A percentile compares a stretch with the other conserved stretches of the same genome.
phyloP scores from a whole-genome alignment of 83 land plant genomes.

The Larix sibirica region DNA sequence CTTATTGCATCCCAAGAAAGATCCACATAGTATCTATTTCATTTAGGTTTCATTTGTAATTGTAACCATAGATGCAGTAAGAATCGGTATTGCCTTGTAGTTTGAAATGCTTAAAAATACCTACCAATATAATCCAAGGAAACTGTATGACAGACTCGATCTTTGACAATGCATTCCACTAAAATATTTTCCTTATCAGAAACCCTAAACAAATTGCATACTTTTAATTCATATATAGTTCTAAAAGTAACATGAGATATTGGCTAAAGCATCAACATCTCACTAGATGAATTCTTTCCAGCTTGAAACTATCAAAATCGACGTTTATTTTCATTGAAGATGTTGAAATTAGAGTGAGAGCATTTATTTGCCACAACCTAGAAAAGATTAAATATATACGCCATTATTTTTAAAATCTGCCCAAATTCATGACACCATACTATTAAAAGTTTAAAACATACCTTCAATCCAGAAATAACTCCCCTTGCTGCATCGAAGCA shows the following conservation, averaged over 20 bases:
- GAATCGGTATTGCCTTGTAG: background rate
- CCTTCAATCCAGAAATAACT: conserved; percentile 67
- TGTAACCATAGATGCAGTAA: background rate
- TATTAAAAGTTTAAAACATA: conserved; percentile 16
- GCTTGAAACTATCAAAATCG: background rate
- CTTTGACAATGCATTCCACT: background rate
- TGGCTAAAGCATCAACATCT: background rate
- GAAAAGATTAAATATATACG: background rate
- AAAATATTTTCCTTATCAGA: background rate
- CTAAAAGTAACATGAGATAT: too few species aligned
- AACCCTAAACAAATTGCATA: too few species aligned
- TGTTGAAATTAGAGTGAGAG: background rate
- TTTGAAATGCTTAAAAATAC: background rate
- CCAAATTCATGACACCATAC: background rate
- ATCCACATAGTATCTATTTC: background rate
- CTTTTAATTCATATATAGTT: too few species aligned
- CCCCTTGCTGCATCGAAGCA: conserved; percentile 90
- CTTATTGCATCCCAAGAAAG: background rate
- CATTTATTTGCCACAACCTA: background rate
- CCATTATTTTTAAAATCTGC: background rate
- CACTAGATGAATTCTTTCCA: background rate
- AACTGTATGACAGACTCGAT: too few species aligned
- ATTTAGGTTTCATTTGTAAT: background rate
- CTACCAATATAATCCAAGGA: background rate
- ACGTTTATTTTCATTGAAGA: background rate